Conservation (phyloP, 371 early-diverging fungal genomes). For the Rhizopus stolonifer region DNA sequence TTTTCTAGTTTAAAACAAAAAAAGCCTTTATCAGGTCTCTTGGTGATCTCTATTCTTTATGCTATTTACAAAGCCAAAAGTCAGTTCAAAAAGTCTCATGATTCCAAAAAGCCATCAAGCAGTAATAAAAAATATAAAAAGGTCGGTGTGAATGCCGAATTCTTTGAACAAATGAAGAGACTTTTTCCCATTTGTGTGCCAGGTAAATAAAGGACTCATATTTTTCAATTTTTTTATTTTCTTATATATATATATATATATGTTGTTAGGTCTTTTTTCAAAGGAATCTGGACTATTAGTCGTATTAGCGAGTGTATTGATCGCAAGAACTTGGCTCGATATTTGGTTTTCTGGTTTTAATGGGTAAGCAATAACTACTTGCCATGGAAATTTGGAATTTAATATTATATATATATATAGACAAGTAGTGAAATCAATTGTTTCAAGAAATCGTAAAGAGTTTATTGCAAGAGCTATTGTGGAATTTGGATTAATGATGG, state of each 20-base stretch:
- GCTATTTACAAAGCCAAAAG: slow-evolving; percentile 35
- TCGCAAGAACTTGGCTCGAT: slow-evolving; percentile 76
- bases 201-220: slow-evolving; percentile 24
- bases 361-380: slow-evolving; percentile 45
- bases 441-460: slow-evolving; percentile 62
- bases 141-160: slow-evolving; percentile 69
- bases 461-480: slow-evolving; percentile 66
- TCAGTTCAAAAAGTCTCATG: slow-evolving; percentile 25
- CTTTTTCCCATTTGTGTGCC: slow-evolving; percentile 74
- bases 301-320: slow-evolving; percentile 61
- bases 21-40: slow-evolving; percentile 30
- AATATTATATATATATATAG: slow-evolving; percentile 16
- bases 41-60: slow-evolving; percentile 40
- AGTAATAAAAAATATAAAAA: slow-evolving; percentile 23
- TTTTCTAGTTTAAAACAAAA: slow-evolving; percentile 33
- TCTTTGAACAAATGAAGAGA: slow-evolving; percentile 78
- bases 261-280: slow-evolving; percentile 57
- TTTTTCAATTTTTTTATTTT: too few relatives aligned
- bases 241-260: too few relatives aligned
- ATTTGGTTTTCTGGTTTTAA: slow-evolving; percentile 76
- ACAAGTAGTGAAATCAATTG: slow-evolving; percentile 71
- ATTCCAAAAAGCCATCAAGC: neutral
- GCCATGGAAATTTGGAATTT: too few relatives aligned
- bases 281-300: slow-evolving; percentile 69
- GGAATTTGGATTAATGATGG: slow-evolving; percentile 79